These are phyloP conservation scores for Triticum urartu DNA, from an alignment of 176 grass and related monocot species.

Conservation along the genomic window DNA sequence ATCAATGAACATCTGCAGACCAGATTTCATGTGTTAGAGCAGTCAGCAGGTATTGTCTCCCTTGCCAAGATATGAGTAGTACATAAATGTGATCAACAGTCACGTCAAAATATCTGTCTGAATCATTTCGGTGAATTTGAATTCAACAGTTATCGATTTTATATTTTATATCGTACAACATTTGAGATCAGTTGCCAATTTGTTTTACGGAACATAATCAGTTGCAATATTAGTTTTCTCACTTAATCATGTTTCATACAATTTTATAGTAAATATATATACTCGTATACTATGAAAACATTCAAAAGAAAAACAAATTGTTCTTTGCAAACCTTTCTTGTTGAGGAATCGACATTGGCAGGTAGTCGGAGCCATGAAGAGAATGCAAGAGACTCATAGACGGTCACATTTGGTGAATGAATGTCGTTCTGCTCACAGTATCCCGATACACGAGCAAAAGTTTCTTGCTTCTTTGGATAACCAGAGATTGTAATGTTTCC, in stretches of 20 bases:
- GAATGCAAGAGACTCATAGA: conserved; percentile 74
- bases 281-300: not conserved
- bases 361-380: conserved; percentile 65
- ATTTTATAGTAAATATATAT: not conserved
- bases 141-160: not conserved
- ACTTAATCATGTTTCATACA: not conserved
- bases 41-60: not conserved
- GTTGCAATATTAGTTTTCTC: not conserved
- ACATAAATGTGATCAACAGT: not conserved
- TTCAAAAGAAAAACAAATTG: not conserved
- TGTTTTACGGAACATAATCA: not conserved
- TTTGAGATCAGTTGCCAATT: not conserved
- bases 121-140: not conserved
- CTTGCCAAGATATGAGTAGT: not conserved
- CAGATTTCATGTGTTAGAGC: conserved; percentile 10
- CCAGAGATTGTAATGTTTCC: conserved; percentile 68
- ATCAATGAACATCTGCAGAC: conserved; percentile 70
- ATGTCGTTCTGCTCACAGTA: conserved; percentile 91
- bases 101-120: not conserved
- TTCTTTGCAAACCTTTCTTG: conserved; percentile 65
- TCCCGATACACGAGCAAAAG: conserved; percentile 80
- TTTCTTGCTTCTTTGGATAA: conserved; percentile 85
- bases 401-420: conserved; percentile 75
- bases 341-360: conserved; percentile 44
- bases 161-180: not conserved